Percentiles rank a stretch among this genome's conserved stretches.
Evolutionary conservation across 2,329 filamentous ascomycete genomes (phyloP).

Genomic region (Rutstroemia sp.): DNA sequence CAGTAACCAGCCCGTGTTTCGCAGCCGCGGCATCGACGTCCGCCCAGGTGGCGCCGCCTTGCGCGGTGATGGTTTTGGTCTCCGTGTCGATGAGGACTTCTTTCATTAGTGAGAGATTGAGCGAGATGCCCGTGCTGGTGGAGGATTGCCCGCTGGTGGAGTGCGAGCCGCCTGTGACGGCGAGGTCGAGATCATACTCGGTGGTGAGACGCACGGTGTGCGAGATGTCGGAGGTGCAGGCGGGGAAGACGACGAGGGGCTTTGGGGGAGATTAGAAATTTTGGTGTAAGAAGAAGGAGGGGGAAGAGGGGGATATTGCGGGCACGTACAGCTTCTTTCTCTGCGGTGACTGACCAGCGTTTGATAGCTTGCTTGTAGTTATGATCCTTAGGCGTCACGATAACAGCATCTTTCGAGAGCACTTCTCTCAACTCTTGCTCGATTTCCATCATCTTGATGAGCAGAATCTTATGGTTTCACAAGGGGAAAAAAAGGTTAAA

Average conservation of each 20-base stretch:
- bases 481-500: too few species aligned
- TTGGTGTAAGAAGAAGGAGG: background rate
- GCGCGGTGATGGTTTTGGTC: slow-evolving; percentile 7
- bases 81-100: slow-evolving; percentile 8
- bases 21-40: slow-evolving; percentile 11
- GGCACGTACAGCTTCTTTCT: slow-evolving; percentile 13
- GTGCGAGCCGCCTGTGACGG: slow-evolving; percentile 10
- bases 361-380: slow-evolving; percentile 12
- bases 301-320: background rate
- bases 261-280: background rate
- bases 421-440: background rate
- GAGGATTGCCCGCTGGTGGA: slow-evolving; percentile 12
- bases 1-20: slow-evolving; percentile 2
- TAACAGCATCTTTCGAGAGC: background rate
- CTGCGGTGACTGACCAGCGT: slow-evolving; percentile 11
- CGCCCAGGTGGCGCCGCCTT: slow-evolving; percentile 12
- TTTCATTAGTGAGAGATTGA: slow-evolving; percentile 12
- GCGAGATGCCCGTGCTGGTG: slow-evolving; percentile 2
- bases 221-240: slow-evolving; percentile 10
- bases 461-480: too few species aligned
- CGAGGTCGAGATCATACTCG: slow-evolving; percentile 5
- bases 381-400: background rate
- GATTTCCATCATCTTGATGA: background rate
- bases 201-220: slow-evolving; percentile 7
- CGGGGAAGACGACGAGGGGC: slow-evolving; percentile 7